Evolutionary conservation across 2,329 filamentous ascomycete species (phyloP).

Genomic region (Talaromyces sp.): DNA sequence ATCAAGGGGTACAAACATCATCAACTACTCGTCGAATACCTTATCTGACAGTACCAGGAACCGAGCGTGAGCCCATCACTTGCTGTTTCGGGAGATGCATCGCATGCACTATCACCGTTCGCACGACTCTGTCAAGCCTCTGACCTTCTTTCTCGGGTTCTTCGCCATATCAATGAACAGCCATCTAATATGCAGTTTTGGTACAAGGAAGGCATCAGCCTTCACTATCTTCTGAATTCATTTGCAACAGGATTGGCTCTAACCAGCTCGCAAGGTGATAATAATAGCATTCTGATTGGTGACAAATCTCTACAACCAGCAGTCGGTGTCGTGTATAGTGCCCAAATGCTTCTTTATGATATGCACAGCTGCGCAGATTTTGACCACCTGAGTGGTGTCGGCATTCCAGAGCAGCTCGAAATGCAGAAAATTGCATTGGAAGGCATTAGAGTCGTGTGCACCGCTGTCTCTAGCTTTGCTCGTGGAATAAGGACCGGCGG

Average conservation of each 20-base stretch:
- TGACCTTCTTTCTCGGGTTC: not conserved
- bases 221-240: not conserved
- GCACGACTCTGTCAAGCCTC: not conserved
- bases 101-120: not conserved
- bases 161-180: not conserved
- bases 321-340: not conserved
- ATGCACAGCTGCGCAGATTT: not conserved
- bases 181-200: not conserved
- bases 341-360: not conserved
- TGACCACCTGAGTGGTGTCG: not conserved
- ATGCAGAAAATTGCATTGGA: not conserved
- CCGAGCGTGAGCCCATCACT: not conserved
- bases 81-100: not conserved
- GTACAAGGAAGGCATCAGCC: not conserved
- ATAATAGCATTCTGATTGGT: not conserved
- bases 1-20: constrained; percentile 3
- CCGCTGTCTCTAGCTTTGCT: not conserved
- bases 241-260: not conserved
- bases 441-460: not conserved
- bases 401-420: not conserved
- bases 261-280: not conserved
- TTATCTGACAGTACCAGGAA: not conserved
- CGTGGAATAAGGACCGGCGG: not conserved
- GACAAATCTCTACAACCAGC: not conserved
- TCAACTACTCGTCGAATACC: not conserved